Conservation (phyloP, 2,329 filamentous ascomycete genomes). For the Cadophora luteo-olivacea region DNA sequence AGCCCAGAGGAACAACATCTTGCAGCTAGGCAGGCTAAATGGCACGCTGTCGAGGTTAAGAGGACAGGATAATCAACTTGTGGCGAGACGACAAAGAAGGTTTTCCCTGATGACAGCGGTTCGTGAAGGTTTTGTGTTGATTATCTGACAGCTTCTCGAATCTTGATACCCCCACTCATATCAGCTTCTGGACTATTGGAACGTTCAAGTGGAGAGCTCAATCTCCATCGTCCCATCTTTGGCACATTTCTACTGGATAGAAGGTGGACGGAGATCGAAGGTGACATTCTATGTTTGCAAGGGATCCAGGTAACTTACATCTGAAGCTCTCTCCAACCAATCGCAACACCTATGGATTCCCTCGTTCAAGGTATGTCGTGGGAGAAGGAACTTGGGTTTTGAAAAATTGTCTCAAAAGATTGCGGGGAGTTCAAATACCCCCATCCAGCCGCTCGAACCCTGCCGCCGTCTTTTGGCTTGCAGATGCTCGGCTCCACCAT, state of each 20-base stretch:
- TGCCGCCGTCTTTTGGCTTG: neutral
- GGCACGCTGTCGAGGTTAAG: neutral
- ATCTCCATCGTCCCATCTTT: neutral
- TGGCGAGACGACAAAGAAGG: slow-evolving; percentile 1
- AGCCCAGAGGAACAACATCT: slow-evolving; percentile 22
- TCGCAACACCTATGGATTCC: neutral
- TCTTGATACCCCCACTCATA: slow-evolving; percentile 5
- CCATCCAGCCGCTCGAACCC: neutral
- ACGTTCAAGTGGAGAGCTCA: neutral
- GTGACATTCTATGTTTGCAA: neutral
- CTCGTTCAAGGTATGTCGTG: neutral
- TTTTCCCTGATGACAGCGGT: slow-evolving; percentile 1
- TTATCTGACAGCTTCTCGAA: neutral
- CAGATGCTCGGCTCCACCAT: neutral
- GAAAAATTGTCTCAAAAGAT: neutral
- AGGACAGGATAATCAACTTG: neutral
- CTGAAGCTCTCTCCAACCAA: neutral
- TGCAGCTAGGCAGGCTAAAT: neutral
- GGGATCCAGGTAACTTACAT: neutral
- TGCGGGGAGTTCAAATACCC: neutral
- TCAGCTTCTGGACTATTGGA: slow-evolving; percentile 15
- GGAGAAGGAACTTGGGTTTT: neutral
- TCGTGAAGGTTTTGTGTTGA: slow-evolving; percentile 10
- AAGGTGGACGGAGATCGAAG: neutral
- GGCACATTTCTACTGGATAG: neutral